Conservation (phyloP, 106 monocot species). For the Apostasia ramifera region DNA sequence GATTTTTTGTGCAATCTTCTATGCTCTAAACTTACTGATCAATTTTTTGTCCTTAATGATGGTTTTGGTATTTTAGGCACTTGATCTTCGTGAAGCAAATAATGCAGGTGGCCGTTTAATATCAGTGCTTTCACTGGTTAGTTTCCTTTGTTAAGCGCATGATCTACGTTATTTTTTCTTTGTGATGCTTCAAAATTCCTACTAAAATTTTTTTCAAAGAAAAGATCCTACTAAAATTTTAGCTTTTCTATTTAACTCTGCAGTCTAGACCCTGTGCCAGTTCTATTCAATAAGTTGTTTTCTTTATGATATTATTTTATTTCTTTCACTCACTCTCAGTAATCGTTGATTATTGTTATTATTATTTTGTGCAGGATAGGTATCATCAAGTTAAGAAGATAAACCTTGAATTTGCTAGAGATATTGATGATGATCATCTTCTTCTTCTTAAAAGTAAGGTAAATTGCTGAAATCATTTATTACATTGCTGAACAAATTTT, state of each 20-base stretch:
- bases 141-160: neutral
- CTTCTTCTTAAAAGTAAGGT: slow-evolving; percentile 58
- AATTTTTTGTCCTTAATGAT: neutral
- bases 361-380: slow-evolving; percentile 42
- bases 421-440: slow-evolving; percentile 74
- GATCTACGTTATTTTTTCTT: neutral
- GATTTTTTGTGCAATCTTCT: too few species aligned
- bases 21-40: too few species aligned
- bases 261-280: too few species aligned
- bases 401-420: slow-evolving; percentile 81
- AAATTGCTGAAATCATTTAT: neutral
- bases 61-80: slow-evolving; percentile 23
- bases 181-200: neutral
- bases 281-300: neutral
- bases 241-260: too few species aligned
- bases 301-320: neutral
- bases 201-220: neutral
- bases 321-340: neutral
- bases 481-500: neutral
- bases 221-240: neutral
- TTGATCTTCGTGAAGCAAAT: slow-evolving; percentile 78
- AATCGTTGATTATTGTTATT: neutral
- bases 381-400: slow-evolving; percentile 59
- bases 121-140: slow-evolving; percentile 70
- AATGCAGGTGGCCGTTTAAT: slow-evolving; percentile 71